Evolutionary conservation across 2,329 filamentous ascomycete species (phyloP), one percentile per base, ranked within the genome.

Genomic region (Magnaporthiopsis poae): DNA sequence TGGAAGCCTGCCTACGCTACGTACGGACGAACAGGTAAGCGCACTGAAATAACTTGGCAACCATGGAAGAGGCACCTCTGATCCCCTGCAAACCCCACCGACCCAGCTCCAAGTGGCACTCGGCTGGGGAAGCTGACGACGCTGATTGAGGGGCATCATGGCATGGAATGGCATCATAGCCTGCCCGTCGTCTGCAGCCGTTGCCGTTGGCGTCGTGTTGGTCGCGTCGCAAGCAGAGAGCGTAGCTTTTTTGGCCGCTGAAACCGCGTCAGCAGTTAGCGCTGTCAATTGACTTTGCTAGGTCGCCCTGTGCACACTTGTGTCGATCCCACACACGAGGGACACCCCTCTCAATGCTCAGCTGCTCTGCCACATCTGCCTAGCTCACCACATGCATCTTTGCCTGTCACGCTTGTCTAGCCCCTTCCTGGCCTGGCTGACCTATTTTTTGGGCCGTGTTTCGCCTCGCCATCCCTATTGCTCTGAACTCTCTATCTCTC

Each of bases 81-180:
- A 25, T n/a, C 46, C 21, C 46, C 46, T 56, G 46, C 46, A n/a
- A 46, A 56, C 46, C 46, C 46, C 46, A 56, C 46, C 9, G 46
- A 25, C 46, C 46, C 46, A 21, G 9, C 25, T 4, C 18, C 18
- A 56, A 52, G 15, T 21, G 46, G 18, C 13, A 2, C 21, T 56
- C 25, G 46, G 46, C 46, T 56, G 46, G n/a, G 46, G 7, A 56
- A 56, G 46, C 46, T 56, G 46, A 56, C 46, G 46, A 56, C 46
- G 46, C 46, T 56, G 46, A 56, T 56, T 56, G 21, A 56, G 46
- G 39, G 46, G 46, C 46, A 25, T 56, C 46, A 56, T 56, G 46
- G 46, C 21, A 56, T 25, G 46, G n/a, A 39, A 64, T 64, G 62
- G 39, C 62, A 64, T 64, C 62, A 64, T 64, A 15, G 60, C 60